phyloP scores from a whole-genome alignment of 768 basidiomycete species.

The Filobasidium floriforme region DNA sequence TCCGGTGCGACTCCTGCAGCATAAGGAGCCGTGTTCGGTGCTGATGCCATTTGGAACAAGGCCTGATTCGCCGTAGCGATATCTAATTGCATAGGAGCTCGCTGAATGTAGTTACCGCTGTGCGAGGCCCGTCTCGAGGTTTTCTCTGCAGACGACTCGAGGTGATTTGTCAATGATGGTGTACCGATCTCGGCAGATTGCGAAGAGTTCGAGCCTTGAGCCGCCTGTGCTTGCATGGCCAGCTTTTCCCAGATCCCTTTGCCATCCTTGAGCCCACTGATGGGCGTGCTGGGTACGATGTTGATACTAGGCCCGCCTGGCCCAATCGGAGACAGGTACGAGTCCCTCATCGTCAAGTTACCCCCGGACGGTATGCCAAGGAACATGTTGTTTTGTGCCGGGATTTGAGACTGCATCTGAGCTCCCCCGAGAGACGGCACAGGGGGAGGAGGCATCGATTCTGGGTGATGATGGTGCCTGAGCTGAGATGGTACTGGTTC shows the following conservation, averaged over 20 bases:
- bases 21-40: background rate
- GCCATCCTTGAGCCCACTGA: slow-evolving; percentile 20
- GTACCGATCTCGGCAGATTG: background rate
- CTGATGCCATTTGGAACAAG: background rate
- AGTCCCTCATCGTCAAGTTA: background rate
- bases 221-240: slow-evolving; percentile 19
- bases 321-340: slow-evolving; percentile 22
- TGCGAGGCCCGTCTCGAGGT: slow-evolving; percentile 12
- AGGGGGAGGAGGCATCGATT: background rate
- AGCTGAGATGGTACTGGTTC: slow-evolving; percentile 1
- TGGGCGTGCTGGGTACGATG: slow-evolving; percentile 24
- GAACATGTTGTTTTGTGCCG: slow-evolving; percentile 19
- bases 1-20: background rate
- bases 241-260: slow-evolving; percentile 25
- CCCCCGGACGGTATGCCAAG: slow-evolving; percentile 18
- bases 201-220: slow-evolving; percentile 7
- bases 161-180: background rate
- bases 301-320: slow-evolving; percentile 26
- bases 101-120: slow-evolving; percentile 15
- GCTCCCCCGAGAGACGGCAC: background rate
- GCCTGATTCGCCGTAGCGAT: background rate
- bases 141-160: slow-evolving; percentile 2
- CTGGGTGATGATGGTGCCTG: background rate
- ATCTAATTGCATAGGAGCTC: background rate
- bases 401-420: background rate